Base-by-base conservation (phyloP, 495 filamentous ascomycete genomes). In the Aspergillus indologenus region DNA sequence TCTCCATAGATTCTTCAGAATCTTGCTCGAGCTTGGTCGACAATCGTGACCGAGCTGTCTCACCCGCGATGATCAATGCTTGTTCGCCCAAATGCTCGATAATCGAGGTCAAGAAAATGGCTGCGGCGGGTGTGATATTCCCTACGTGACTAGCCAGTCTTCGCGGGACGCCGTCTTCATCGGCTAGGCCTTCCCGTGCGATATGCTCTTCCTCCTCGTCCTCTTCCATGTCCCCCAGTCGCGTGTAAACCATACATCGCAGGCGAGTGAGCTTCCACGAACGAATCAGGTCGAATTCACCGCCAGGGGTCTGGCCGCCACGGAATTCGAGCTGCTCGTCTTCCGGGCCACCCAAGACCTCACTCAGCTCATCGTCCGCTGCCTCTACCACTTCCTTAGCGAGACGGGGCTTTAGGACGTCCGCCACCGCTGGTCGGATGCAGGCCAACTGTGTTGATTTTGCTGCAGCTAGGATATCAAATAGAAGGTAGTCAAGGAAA, bases 161-260 rank as follows among this genome's bases (percentile, higher is more conserved):
- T 42, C 79, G 80, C 29, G 79, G 76, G 26, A 65, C 69, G 20
- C 71, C 72, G 64, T 76, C 58, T 62, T 76, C 58, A 42, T 83
- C 80, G 12, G 83, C 79, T 5, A 89, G 78, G 45, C 86, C 81
- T 34, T 92, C 89, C 62, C 87, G 81, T 48, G 87, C 80, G 64
- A 91, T 88, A 62, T 86, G 90, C 61, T 84, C 85, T 66, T 96
- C 91, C 69, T 98, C 94, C 53, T 98, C 95, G 64, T 97, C 91
- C 74, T 96, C 92, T 71, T 99, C 95, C 83, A 99, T 85, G 65
- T 99, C 94, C 22, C 95, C 95, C 15, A 99, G 76, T 12, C 92
- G 91, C 7, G 91, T 98, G 69, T 98, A 98, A 18, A 98, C 93
- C 95, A 99, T 98, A 67, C 92, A 94, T 54, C 94, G 85, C 56